These are phyloP conservation scores for Chrysoporthe cubensis DNA, from an alignment of 2,329 filamentous ascomycete species.

Conservation along the genomic window DNA sequence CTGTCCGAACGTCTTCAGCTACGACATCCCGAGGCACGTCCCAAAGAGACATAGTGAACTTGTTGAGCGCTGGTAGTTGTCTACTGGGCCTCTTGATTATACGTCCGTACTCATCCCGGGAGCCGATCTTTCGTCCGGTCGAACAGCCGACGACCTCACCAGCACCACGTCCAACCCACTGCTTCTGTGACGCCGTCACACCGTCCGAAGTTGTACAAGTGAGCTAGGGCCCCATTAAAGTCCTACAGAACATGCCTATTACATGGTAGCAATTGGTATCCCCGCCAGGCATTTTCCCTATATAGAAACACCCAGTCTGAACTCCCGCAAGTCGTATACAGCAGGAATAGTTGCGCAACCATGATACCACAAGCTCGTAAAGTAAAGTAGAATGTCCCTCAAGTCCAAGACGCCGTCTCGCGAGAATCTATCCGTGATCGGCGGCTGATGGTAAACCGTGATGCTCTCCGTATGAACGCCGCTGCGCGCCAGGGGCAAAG, in stretches of 20 bases:
- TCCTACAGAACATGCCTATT: background rate
- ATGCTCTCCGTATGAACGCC: conserved; percentile 3
- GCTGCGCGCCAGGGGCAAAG: background rate
- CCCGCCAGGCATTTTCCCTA: background rate
- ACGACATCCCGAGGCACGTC: too few relatives aligned
- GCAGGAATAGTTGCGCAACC: background rate
- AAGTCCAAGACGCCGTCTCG: conserved; percentile 19
- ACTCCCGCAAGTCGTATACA: background rate
- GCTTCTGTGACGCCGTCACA: background rate
- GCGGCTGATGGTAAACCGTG: background rate
- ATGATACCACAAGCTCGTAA: background rate
- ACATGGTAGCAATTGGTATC: background rate
- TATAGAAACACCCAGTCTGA: background rate
- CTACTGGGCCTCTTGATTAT: background rate
- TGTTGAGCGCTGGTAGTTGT: background rate
- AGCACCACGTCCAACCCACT: background rate
- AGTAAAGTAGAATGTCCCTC: background rate
- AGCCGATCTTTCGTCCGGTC: background rate
- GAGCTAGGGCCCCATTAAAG: background rate
- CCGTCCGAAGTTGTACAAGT: background rate
- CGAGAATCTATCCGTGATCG: conserved; percentile 26
- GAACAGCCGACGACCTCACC: background rate
- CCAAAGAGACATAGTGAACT: background rate
- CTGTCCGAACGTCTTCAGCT: background rate
- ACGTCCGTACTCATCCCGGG: background rate